Base-by-base conservation (phyloP, 192 early-diverging fungal species). In the Coemansia javaensis region DNA sequence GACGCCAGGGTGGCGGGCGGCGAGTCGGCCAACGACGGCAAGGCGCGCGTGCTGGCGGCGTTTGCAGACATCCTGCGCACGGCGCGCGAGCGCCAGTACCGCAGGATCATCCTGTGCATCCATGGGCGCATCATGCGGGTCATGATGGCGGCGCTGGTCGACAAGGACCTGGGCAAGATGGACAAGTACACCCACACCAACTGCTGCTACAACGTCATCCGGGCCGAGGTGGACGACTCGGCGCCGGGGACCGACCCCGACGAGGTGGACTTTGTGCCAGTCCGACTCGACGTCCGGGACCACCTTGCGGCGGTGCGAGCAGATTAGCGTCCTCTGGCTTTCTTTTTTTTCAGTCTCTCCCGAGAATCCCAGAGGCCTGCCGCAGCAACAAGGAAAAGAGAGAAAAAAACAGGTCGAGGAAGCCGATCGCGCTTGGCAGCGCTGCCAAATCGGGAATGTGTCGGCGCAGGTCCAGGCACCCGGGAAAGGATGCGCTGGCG, bases 101-200 rank as follows among this genome's bases (percentile, higher is more conserved):
- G 23, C 16, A 47, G 40, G 20, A 27, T 74, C 0, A 13, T 66
- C 14, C 30, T 74, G 10, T 65, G 63, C 33, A 56, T 66, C 9
- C 70, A 74, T 36, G 70, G 70, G 0, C 63, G 70, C 15, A 60
- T 74, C 16, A 46, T 62, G 50, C 48, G 70, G 0, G 70, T 74
- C n/a, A 57, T 74, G 15, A 56, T 74, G 63, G 47, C 63, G 8
- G n/a, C 50, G 17, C 23, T 74, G 30, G 59, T 74, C 12, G 53
- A 60, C 42, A 61, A 53, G 50, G 58, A 66, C 24, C 35, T 74
- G 46, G 28, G 40, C 9, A 61, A 32, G 20, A 74, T 74, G 70
- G 36, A 62, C 13, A 24, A 25, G 18, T 66, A 46, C 30, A 27
- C 54, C 1, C 70, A 74, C 20, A 56, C 70, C 1, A 74, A 74